A percentile compares a stretch with the other conserved stretches of the same genome.
Conservation (phyloP, 1,284 basidiomycete genomes). For the Vanrija sp. region DNA sequence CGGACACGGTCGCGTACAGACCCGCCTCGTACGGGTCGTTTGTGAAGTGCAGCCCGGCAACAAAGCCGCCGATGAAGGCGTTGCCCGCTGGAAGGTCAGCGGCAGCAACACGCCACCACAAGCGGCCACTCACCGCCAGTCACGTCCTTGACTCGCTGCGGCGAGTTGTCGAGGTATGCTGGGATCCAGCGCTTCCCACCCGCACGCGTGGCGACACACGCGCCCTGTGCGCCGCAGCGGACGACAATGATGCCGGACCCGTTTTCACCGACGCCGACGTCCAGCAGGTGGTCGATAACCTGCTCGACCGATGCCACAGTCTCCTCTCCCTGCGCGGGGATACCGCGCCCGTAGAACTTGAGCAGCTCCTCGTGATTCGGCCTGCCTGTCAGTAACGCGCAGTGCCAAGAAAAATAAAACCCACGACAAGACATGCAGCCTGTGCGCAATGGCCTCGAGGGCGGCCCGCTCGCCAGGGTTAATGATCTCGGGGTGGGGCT, state of each 20-base stretch:
- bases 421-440: slow-evolving; percentile 30
- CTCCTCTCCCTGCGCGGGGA: slow-evolving; percentile 6
- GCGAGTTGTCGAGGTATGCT: slow-evolving; percentile 25
- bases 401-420: slow-evolving; percentile 19
- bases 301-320: slow-evolving; percentile 19
- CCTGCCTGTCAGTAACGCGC: not conserved
- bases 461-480: slow-evolving; percentile 25
- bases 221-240: slow-evolving; percentile 39
- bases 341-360: slow-evolving; percentile 26
- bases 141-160: slow-evolving; percentile 31
- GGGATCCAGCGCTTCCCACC: slow-evolving; percentile 37
- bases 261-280: slow-evolving; percentile 26
- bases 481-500: slow-evolving; percentile 36
- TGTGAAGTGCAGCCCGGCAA: slow-evolving; percentile 32
- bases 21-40: slow-evolving; percentile 36
- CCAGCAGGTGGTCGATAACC: slow-evolving; percentile 26
- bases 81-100: slow-evolving; percentile 29
- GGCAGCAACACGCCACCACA: not conserved
- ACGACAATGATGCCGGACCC: slow-evolving; percentile 35
- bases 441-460: slow-evolving; percentile 25
- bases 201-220: slow-evolving; percentile 32
- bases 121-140: slow-evolving; percentile 32
- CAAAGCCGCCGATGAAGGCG: slow-evolving; percentile 41
- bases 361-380: slow-evolving; percentile 45
- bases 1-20: slow-evolving; percentile 37